Conservation (phyloP, 495 filamentous ascomycete species). For the Hyaloscypha finlandica region DNA sequence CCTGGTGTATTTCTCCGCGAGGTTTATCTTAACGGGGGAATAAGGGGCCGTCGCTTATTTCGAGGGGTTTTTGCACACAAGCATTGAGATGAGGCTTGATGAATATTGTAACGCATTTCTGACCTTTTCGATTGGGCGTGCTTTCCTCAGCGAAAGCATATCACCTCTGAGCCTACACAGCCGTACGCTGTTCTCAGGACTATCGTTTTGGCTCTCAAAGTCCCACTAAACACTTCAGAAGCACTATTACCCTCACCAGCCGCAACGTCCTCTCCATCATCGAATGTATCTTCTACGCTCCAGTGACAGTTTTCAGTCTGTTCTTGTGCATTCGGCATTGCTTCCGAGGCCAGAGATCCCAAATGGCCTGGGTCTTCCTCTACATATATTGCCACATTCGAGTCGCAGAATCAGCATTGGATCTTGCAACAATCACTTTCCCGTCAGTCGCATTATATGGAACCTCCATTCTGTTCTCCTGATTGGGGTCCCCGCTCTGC, state of each 20-base stretch:
- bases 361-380: slow-evolving; percentile 12
- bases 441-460: not conserved
- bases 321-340: slow-evolving; percentile 15
- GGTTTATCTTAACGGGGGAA: not conserved
- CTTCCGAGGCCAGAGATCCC: not conserved
- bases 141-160: not conserved
- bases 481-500: not conserved
- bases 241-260: slow-evolving; percentile 1
- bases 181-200: not conserved
- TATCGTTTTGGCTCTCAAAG: not conserved
- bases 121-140: not conserved
- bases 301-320: not conserved
- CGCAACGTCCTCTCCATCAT: slow-evolving; percentile 8
- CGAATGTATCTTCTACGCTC: slow-evolving; percentile 12
- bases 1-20: not conserved
- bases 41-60: not conserved
- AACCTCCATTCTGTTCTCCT: not conserved
- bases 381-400: slow-evolving; percentile 4
- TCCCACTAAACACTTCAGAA: not conserved
- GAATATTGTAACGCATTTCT: not conserved
- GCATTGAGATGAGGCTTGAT: not conserved
- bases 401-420: slow-evolving; percentile 2
- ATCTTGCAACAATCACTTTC: slow-evolving; percentile 1
- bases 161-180: not conserved
- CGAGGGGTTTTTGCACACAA: not conserved